A percentile compares a stretch with the other conserved stretches of the same genome.
These are phyloP conservation scores for Fraxinus ornus DNA, from an alignment of 305 asterid genomes.

Conservation along the genomic window DNA sequence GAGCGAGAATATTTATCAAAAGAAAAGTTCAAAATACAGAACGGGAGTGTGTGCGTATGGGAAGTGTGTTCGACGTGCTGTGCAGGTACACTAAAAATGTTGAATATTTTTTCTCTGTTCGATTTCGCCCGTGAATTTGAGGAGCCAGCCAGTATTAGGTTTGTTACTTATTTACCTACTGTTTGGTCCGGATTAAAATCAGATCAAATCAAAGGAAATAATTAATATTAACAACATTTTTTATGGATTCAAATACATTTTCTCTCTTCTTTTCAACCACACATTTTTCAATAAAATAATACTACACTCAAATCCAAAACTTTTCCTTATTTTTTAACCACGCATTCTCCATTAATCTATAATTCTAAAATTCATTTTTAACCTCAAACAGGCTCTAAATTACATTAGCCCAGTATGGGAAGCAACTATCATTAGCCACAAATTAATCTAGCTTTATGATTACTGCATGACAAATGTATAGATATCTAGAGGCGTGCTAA, in stretches of 20 bases:
- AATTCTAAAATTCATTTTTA: too few relatives aligned
- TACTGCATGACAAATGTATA: background rate
- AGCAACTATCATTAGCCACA: background rate
- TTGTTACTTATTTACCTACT: too few relatives aligned
- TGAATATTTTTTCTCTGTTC: background rate
- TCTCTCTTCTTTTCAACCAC: too few relatives aligned
- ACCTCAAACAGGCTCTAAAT: background rate
- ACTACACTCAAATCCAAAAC: too few relatives aligned
- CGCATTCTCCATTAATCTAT: too few relatives aligned
- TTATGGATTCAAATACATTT: too few relatives aligned
- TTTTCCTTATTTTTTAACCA: too few relatives aligned
- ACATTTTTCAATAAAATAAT: too few relatives aligned
- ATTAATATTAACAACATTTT: too few relatives aligned
- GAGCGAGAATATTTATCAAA: background rate
- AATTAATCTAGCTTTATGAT: background rate
- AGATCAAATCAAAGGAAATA: too few relatives aligned
- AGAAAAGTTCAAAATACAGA: too few relatives aligned
- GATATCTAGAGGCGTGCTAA: background rate
- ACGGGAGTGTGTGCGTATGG: constrained; percentile 1
- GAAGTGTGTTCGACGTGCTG: constrained; percentile 41
- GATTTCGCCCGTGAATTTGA: constrained; percentile 13
- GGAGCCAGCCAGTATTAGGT: background rate
- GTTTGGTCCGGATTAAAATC: too few relatives aligned
- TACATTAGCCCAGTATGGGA: background rate
- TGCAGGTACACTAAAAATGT: constrained; percentile 15